These are phyloP conservation scores for Pelargonium fulgidum DNA, from an alignment of 441 rosid species.

Conservation along the genomic window DNA sequence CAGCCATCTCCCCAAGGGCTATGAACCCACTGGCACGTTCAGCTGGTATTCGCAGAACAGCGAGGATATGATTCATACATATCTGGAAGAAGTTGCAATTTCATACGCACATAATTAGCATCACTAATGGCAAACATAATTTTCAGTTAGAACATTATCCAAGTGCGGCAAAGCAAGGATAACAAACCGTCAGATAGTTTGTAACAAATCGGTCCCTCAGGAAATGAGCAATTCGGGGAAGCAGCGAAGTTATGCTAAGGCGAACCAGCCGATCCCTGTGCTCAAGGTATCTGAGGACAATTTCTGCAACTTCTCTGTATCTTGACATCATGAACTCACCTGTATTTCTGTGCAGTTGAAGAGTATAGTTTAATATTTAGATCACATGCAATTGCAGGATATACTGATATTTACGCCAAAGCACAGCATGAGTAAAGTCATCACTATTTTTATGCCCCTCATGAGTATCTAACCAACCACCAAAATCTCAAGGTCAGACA, in stretches of 20 bases:
- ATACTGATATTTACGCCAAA: neutral
- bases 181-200: conserved; percentile 79
- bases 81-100: conserved; percentile 47
- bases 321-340: conserved; percentile 99
- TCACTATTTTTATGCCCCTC: neutral
- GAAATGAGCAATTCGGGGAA: conserved; percentile 99
- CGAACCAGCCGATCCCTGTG: conserved; percentile 98
- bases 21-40: conserved; percentile 98
- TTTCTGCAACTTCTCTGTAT: conserved; percentile 98
- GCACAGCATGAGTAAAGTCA: neutral
- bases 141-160: conserved; percentile 6
- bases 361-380: conserved; percentile 5
- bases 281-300: conserved; percentile 90
- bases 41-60: conserved; percentile 81
- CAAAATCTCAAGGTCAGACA: neutral
- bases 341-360: conserved; percentile 69
- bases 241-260: conserved; percentile 94
- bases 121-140: conserved; percentile 13
- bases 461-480: neutral
- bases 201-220: conserved; percentile 98
- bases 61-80: conserved; percentile 95
- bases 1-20: conserved; percentile 99
- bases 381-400: conserved; percentile 1
- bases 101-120: conserved; percentile 12
- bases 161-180: conserved; percentile 19